Evolutionary conservation across 2,329 filamentous ascomycete genomes (phyloP), one percentile per base, ranked within the genome.

Genomic region (Fusarium sp.): DNA sequence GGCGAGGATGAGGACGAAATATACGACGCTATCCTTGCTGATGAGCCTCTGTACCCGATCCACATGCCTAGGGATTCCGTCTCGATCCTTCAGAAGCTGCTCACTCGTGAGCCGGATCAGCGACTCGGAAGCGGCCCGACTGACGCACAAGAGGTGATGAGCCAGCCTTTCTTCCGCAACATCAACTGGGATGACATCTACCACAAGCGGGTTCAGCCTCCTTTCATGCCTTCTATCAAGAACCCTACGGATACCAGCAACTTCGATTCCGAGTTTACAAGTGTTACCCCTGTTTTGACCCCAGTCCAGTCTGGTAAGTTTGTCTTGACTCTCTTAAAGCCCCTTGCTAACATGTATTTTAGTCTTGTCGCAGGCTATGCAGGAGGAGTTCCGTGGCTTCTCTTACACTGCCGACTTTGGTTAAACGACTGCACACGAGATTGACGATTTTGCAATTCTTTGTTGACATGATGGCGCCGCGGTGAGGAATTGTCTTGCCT

Each of bases 111-210:
- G 84, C 97, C 97, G 1, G 97, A 98, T 79, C 89, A 97, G 80
- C 92, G 97, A 75, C 89, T 99, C 33, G 97, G 97, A 72, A 97
- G 95, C 76, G 97, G 97, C 4, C 96, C 97, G 3, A 98, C 97
- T 1, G 97, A 99, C 84, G 97, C 97, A 4, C 95, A 98, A 84
- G 97, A 99, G 84, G 93, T 99, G 81, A 99, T 99, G 97, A 97
- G 92, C 81, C 97, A 99, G 83, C 94, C 97, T 1, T 99, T 99
- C 88, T 99, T 99, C 88, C 90, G 95, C 71, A 97, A 97, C 82
- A 94, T 98, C 82, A 97, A 97, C 85, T 99, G 97, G 97, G 97
- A 99, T 75, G 97, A 99, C 81, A 95, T 99, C 71, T 98, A 98
- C 83, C 90, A 98, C 86, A 99, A 98, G 90, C 91, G 95, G 38